Percentiles rank a stretch among this genome's conserved stretches.
Evolutionary conservation across 352 stramenopile species (phyloP).

Genomic region (Phytophthora pluvialis): DNA sequence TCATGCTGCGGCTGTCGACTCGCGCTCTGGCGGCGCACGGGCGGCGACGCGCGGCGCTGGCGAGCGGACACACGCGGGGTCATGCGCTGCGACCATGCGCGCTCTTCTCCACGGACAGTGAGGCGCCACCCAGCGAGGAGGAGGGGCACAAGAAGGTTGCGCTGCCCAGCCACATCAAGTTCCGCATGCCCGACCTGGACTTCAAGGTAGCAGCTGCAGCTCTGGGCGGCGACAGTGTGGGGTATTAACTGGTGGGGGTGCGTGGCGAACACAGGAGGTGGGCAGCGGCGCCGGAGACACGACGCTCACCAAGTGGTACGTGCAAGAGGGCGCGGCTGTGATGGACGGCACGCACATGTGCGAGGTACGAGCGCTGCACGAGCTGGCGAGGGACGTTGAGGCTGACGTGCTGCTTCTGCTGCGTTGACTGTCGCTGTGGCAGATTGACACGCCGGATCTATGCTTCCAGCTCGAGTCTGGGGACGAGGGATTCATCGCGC

Average conservation of each 20-base stretch:
- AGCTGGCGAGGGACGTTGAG: neutral
- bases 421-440: conserved; percentile 3
- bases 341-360: conserved; percentile 78
- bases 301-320: conserved; percentile 83
- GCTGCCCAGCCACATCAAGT: conserved; percentile 84
- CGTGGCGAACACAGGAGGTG: conserved; percentile 46
- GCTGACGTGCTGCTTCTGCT: conserved; percentile 7
- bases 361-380: conserved; percentile 47
- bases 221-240: neutral
- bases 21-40: conserved; percentile 16
- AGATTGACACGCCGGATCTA: conserved; percentile 89
- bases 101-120: conserved; percentile 18
- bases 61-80: neutral
- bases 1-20: conserved; percentile 26
- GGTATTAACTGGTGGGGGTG: neutral
- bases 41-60: conserved; percentile 19
- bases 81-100: neutral
- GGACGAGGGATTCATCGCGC: conserved; percentile 82
- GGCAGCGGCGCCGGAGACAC: conserved; percentile 53
- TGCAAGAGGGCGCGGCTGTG: conserved; percentile 66
- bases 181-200: conserved; percentile 88
- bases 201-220: conserved; percentile 57
- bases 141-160: conserved; percentile 12
- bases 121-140: conserved; percentile 5
- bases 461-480: conserved; percentile 81